Conservation (phyloP, 257 asterid genomes). For the Solanum pinnatisectum region DNA sequence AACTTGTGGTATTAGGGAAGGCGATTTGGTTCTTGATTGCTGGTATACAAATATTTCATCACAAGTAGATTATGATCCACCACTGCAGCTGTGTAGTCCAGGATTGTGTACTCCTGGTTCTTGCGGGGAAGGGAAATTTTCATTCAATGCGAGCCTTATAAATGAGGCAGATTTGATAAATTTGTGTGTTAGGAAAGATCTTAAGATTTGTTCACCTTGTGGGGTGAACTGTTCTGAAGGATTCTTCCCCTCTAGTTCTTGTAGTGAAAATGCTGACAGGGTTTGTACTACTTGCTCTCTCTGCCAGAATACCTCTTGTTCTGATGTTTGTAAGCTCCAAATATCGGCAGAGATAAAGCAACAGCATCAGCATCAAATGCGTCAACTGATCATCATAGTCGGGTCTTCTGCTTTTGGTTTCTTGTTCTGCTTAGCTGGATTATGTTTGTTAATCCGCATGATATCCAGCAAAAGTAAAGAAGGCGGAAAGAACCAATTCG, state of each 20-base stretch:
- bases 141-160: conserved; percentile 80
- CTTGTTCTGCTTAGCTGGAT: conserved; percentile 38
- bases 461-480: conserved; percentile 12
- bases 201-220: conserved; percentile 77
- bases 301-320: conserved; percentile 82
- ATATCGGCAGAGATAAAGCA: conserved; percentile 19
- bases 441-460: conserved; percentile 48
- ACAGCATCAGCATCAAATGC: conserved; percentile 28
- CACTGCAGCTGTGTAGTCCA: conserved; percentile 90
- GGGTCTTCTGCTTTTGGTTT: conserved; percentile 51
- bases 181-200: conserved; percentile 69
- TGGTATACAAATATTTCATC: conserved; percentile 49
- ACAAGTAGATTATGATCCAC: conserved; percentile 56
- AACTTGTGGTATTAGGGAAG: conserved; percentile 77
- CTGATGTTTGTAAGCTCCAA: conserved; percentile 48
- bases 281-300: conserved; percentile 92
- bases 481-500: conserved; percentile 15
- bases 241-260: conserved; percentile 67
- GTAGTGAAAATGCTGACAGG: conserved; percentile 58
- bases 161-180: conserved; percentile 79
- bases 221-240: conserved; percentile 69
- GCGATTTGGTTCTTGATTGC: conserved; percentile 84
- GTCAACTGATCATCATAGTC: conserved; percentile 33
- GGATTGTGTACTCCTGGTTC: conserved; percentile 54
- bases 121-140: conserved; percentile 60